phyloP scores from a whole-genome alignment of 352 stramenopile species.

The Pythium volutum region DNA sequence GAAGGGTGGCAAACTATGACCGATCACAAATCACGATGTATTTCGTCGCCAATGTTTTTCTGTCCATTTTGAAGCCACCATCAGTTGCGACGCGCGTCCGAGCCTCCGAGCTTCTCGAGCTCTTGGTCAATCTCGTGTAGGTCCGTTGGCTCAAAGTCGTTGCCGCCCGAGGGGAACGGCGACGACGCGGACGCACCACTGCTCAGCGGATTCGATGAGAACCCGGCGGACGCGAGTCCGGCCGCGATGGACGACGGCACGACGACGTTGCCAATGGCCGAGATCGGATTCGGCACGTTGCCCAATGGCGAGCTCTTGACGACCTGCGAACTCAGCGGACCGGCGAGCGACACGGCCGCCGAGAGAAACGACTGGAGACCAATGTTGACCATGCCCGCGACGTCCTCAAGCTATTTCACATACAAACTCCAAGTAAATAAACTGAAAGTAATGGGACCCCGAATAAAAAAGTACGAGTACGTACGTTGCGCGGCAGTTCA shows the following conservation, averaged over 20 bases:
- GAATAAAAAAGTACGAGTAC: too few relatives aligned
- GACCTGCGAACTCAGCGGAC: slow-evolving; percentile 60
- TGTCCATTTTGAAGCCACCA: not conserved
- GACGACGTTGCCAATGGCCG: slow-evolving; percentile 46
- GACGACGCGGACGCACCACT: slow-evolving; percentile 6
- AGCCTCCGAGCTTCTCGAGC: slow-evolving; percentile 65
- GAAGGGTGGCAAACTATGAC: not conserved
- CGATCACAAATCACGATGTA: not conserved
- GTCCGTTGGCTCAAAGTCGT: slow-evolving; percentile 55
- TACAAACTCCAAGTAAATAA: not conserved
- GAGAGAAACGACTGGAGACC: slow-evolving; percentile 76
- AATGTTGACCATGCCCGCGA: slow-evolving; percentile 74
- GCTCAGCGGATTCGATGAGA: slow-evolving; percentile 41
- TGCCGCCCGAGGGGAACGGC: slow-evolving; percentile 19
- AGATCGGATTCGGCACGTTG: slow-evolving; percentile 77
- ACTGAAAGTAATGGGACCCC: too few relatives aligned
- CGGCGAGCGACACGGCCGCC: slow-evolving; percentile 72
- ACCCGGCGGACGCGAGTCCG: slow-evolving; percentile 34
- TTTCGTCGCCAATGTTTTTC: too few relatives aligned
- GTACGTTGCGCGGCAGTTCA: slow-evolving; percentile 78
- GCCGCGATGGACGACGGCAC: slow-evolving; percentile 47
- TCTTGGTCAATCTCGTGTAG: slow-evolving; percentile 64
- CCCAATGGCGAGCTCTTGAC: slow-evolving; percentile 65
- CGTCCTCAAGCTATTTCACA: slow-evolving; percentile 54
- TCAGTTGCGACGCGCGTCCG: slow-evolving; percentile 26